A percentile compares a stretch with the other conserved stretches of the same genome.
Evolutionary conservation across 1,139 yeast species (phyloP).

Genomic region (Blastobotrys illinoisensis): DNA sequence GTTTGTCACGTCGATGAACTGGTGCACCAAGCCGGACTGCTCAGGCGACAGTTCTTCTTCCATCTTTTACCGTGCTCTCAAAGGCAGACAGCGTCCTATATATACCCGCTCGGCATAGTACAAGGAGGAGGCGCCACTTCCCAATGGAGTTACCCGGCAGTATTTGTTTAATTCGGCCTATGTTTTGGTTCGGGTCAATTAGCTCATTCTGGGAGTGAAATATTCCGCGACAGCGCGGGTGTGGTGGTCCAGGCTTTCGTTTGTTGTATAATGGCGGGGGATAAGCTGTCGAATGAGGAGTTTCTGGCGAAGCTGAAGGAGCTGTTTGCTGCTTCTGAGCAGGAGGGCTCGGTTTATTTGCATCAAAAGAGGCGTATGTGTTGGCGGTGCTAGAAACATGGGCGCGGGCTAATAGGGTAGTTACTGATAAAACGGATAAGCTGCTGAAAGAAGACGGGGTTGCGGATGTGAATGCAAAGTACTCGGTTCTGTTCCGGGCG

Average conservation of each 20-base stretch:
- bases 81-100: neutral
- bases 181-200: neutral
- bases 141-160: neutral
- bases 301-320: constrained; percentile 27
- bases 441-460: neutral
- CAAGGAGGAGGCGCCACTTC: neutral
- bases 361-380: constrained; percentile 30
- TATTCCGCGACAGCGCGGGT: neutral
- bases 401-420: neutral
- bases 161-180: neutral
- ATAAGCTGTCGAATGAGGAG: constrained; percentile 14
- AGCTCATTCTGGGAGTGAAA: neutral
- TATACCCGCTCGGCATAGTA: neutral
- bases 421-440: neutral
- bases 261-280: neutral
- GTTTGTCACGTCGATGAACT: constrained; percentile 29
- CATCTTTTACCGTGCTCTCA: neutral
- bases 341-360: constrained; percentile 39
- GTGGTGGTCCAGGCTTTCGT: too few species aligned
- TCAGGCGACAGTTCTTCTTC: neutral
- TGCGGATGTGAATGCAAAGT: constrained; percentile 7
- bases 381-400: too few species aligned
- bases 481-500: constrained; percentile 32
- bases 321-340: constrained; percentile 27
- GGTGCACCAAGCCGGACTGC: constrained; percentile 14